Conservation (phyloP, 345 rosid genomes). For the Melaleuca quinquenervia region DNA sequence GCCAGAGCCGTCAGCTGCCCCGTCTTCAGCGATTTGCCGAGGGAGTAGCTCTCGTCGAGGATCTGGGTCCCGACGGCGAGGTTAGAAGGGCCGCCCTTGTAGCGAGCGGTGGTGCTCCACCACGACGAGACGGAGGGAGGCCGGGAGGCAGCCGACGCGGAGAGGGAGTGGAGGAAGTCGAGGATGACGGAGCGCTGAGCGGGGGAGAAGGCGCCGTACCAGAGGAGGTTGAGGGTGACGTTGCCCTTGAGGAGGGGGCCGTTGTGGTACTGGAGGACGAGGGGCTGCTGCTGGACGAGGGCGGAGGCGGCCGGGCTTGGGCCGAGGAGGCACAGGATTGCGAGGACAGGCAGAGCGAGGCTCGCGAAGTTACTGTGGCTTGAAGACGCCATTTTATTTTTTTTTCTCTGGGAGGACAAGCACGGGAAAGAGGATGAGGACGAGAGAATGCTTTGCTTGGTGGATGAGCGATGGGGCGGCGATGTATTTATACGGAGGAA, state of each 20-base stretch:
- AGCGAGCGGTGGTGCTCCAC: constrained; percentile 27
- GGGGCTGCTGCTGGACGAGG: constrained; percentile 26
- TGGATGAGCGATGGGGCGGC: neutral
- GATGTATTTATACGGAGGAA: neutral
- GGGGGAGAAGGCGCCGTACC: constrained; percentile 31
- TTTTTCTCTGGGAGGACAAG: neutral
- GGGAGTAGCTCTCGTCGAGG: constrained; percentile 15
- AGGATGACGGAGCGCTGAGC: constrained; percentile 25
- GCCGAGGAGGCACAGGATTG: neutral
- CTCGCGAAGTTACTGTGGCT: neutral
- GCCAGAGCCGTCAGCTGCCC: constrained; percentile 12
- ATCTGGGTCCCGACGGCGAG: constrained; percentile 19
- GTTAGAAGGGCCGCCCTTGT: constrained; percentile 15
- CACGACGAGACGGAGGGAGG: constrained; percentile 19
- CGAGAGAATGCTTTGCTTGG: neutral
- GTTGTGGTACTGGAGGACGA: constrained; percentile 28
- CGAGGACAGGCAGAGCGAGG: neutral
- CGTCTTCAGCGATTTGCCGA: constrained; percentile 10
- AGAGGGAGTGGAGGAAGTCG: constrained; percentile 22
- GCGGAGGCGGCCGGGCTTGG: constrained; percentile 1
- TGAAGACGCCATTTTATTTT: neutral
- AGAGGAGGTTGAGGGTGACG: constrained; percentile 23
- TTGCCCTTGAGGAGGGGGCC: constrained; percentile 28
- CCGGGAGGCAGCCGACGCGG: neutral
- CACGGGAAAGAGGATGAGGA: neutral